A percentile compares a stretch with the other conserved stretches of the same genome.
Evolutionary conservation across 1,139 yeast genomes (phyloP).

Genomic region (Spencermartinsiella ligniputridi): DNA sequence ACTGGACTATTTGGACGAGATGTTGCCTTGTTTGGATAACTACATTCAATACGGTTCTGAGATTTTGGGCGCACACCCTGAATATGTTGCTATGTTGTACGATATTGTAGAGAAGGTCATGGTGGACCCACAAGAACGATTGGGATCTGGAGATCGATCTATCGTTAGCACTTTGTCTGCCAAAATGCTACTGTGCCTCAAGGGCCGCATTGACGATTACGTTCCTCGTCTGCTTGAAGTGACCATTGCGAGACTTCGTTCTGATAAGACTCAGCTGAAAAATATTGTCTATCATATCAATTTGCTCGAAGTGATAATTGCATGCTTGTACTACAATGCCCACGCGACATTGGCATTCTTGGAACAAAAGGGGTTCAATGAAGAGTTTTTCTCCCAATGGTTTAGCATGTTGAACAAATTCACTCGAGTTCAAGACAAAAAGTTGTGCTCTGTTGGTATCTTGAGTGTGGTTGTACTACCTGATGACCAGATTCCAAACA

Average conservation of each 20-base stretch:
- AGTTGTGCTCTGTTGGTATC: conserved; percentile 65
- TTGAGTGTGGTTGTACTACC: conserved; percentile 44
- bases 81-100: conserved; percentile 25
- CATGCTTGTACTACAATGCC: conserved; percentile 63
- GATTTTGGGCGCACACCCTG: conserved; percentile 39
- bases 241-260: conserved; percentile 25
- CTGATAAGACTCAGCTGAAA: conserved; percentile 26
- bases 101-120: conserved; percentile 37
- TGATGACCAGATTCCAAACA: conserved; percentile 37
- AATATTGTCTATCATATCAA: conserved; percentile 49
- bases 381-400: conserved; percentile 64
- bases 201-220: conserved; percentile 20
- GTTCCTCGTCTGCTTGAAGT: conserved; percentile 42
- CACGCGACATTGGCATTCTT: conserved; percentile 50
- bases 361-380: conserved; percentile 43
- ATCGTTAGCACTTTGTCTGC: conserved; percentile 44
- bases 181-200: conserved; percentile 6
- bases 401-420: conserved; percentile 52
- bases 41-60: conserved; percentile 68
- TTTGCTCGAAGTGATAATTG: conserved; percentile 60
- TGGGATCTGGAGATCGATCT: conserved; percentile 49
- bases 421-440: conserved; percentile 77
- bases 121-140: conserved; percentile 34
- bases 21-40: conserved; percentile 70
- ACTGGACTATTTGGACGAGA: conserved; percentile 69